Evolutionary conservation across 2,329 filamentous ascomycete genomes (phyloP), one percentile per base, ranked within the genome.

Genomic region (Lojkania enalia): DNA sequence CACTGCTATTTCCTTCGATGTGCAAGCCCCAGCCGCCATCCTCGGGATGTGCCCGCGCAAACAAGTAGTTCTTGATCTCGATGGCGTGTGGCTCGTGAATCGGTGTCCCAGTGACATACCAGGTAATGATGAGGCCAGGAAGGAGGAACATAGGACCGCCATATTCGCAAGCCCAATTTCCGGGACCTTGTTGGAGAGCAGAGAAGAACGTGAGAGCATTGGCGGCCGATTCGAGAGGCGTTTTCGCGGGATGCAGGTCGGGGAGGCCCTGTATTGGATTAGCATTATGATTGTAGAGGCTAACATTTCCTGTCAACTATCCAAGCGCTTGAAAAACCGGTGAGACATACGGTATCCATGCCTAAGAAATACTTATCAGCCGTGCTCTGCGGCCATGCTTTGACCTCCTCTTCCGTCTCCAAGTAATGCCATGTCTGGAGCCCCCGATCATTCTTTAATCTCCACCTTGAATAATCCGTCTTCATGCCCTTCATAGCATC

Each of bases 11-110:
- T 14, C 85, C 94, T 69, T 99, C 94, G 43, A 95, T 95, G 59
- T 99, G 94, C 27, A 99, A 74, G 0, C 94, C 94, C 94, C 94
- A 99, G 5, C 94, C 94, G n/a, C 94, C 92, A 69, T 97, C 90
- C 37, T 88, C 82, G 0, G 88, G 86, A 55, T 96, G 77, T 38
- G 92, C 89, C 41, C 90, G 84, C 3, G 90, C 88, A 61, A 90
- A 88, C 1, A 99, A 77, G 70, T 99, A 99, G 57, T 92, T 90
- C 66, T 86, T 92, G 64, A 99, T 95, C 69, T 96, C 94, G 33
- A 84, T 89, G 16, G 86, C 85, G 67, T 90, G 86, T 46, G 87
- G 83, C 49, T 83, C 81, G 1, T 90, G 85, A 45, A 99, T 88
- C 3, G 87, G 87, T 40, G 90, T 96, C 65, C 91, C 84, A 51